Percentiles rank a stretch among this genome's conserved stretches.
phyloP scores from a whole-genome alignment of 2,329 filamentous ascomycete genomes.

The Colletotrichum tropicale region DNA sequence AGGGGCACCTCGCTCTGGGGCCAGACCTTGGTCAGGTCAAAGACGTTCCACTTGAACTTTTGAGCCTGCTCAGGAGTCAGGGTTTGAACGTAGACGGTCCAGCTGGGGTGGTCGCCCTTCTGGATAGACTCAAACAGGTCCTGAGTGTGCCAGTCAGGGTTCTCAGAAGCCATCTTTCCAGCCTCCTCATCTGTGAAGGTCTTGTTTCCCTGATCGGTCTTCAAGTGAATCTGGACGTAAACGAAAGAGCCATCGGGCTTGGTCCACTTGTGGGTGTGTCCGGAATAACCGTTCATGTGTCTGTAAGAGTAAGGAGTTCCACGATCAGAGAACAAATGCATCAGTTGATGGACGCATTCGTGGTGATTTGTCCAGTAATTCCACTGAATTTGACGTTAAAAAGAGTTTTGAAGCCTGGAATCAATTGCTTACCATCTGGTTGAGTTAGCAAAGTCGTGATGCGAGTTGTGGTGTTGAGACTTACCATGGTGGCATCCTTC shows the following conservation, averaged over 20 bases:
- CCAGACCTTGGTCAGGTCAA: constrained; percentile 75
- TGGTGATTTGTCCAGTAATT: constrained; percentile 62
- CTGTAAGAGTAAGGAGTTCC: constrained; percentile 70
- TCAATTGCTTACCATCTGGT: not conserved
- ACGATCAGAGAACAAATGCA: constrained; percentile 70
- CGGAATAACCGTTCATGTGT: constrained; percentile 71
- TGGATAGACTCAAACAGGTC: constrained; percentile 70
- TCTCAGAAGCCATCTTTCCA: constrained; percentile 53
- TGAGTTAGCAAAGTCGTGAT: not conserved
- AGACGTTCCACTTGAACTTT: constrained; percentile 65
- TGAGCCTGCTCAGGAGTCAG: constrained; percentile 67
- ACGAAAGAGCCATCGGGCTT: constrained; percentile 70
- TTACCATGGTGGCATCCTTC: constrained; percentile 66
- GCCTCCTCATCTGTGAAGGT: constrained; percentile 64
- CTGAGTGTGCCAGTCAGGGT: constrained; percentile 67
- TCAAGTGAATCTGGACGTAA: constrained; percentile 70
- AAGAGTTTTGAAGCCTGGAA: not conserved
- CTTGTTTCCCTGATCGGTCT: constrained; percentile 66
- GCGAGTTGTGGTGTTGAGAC: constrained; percentile 5
- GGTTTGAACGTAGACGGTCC: constrained; percentile 69
- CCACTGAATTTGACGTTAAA: constrained; percentile 38
- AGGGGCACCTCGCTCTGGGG: constrained; percentile 67
- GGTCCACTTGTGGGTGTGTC: constrained; percentile 67
- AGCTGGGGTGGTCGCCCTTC: constrained; percentile 64
- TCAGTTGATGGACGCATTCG: constrained; percentile 67